A percentile compares a stretch with the other conserved stretches of the same genome.
These are phyloP conservation scores for Ramalina intermedia DNA, from an alignment of 495 filamentous ascomycete species.

Conservation along the genomic window DNA sequence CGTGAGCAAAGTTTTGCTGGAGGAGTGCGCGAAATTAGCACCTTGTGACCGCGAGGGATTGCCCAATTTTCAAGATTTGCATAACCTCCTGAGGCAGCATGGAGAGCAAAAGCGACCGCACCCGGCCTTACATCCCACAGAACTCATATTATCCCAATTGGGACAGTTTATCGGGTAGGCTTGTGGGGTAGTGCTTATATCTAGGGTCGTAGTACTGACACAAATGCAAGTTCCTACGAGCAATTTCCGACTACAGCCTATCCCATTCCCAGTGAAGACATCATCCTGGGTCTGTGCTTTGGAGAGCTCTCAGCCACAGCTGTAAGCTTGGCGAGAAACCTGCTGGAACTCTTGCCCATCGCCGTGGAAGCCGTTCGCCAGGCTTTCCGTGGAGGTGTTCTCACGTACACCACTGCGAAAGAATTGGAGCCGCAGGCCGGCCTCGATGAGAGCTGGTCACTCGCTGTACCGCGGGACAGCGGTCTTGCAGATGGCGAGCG, in stretches of 20 bases:
- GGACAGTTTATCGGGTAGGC: no score
- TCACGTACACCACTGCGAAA: constrained; percentile 32
- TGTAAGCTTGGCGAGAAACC: constrained; percentile 49
- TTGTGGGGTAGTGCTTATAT: no score
- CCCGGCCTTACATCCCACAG: no score
- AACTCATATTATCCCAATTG: no score
- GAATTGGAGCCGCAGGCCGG: constrained; percentile 31
- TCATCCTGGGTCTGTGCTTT: constrained; percentile 46
- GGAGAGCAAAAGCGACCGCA: no score
- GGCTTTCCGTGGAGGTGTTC: constrained; percentile 54
- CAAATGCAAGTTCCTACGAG: no score
- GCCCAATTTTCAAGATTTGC: no score
- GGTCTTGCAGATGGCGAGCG: not conserved
- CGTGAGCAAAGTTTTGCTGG: no score
- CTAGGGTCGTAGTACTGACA: no score
- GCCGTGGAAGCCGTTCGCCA: constrained; percentile 58
- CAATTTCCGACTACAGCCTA: not conserved
- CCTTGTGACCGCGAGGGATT: no score
- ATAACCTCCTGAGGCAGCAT: no score
- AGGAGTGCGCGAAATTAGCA: no score
- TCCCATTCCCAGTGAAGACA: not conserved
- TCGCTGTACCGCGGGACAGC: constrained; percentile 33
- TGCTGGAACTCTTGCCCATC: constrained; percentile 52
- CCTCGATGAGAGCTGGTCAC: constrained; percentile 39
- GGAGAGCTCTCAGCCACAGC: constrained; percentile 59